Base-by-base conservation (phyloP, 441 rosid genomes). In the Erodium texanum region DNA sequence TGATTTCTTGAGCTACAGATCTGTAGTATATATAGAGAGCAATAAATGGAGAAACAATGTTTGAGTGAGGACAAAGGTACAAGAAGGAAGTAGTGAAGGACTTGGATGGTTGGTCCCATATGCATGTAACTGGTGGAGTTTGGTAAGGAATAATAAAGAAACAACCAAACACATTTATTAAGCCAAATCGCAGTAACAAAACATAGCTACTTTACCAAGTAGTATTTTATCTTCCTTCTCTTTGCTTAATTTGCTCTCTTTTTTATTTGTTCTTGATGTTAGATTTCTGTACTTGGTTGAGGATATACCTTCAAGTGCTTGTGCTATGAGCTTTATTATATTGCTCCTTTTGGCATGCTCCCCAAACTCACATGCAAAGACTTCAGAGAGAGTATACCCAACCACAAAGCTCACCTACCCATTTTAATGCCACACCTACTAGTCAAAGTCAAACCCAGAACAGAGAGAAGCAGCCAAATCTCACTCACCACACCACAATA, bases 271-370 rank as follows among this genome's bases (percentile, higher is more conserved):
- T 32, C 36, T 32, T 27, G 29, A 27, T 27, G 29, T 27, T 27
- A 27, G 1, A n/a, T n/a, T n/a, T n/a, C n/a, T n/a, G n/a, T n/a
- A n/a, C n/a, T n/a, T n/a, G n/a, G 1, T 1, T 27, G 3, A 27
- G 29, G 29, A 27, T 27, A 27, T 27, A 27, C 29, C 29, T 27
- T 27, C 29, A 27, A 27, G 29, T 27, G 2, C 3, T 3, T 27
- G 3, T n/a, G n/a, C n/a, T n/a, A n/a, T n/a, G n/a, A n/a, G n/a
- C n/a, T 32, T 1, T 32, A 32, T 32, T 32, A 32, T 32, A 32
- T 32, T 32, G 36, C 36, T 75, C 52, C 67, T 43, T 43, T 43
- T 43, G 16, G n/a, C 50, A 43, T 43, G 50, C 50, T 43, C 50
- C 50, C 50, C 50, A 43, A 43, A 43, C 50, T 43, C 16, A n/a